These are phyloP conservation scores for Ganoderma multipileum DNA, from an alignment of 1,284 basidiomycete species.

Conservation along the genomic window DNA sequence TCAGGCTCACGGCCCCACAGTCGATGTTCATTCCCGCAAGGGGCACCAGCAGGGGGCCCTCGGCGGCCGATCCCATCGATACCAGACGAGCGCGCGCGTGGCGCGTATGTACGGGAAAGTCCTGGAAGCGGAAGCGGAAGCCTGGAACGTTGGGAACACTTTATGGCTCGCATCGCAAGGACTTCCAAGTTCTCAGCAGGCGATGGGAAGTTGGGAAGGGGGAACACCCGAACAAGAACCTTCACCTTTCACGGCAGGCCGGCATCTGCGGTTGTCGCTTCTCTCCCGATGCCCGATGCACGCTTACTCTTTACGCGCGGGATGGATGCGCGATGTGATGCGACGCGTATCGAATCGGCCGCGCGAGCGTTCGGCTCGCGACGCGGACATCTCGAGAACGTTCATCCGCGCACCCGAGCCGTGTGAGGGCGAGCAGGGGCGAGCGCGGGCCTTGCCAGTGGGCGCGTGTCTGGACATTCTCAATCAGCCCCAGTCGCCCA, in stretches of 20 bases:
- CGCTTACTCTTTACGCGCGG: background rate
- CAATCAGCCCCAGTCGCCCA: background rate
- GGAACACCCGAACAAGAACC: background rate
- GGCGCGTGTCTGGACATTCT: background rate
- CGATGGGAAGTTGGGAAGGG: background rate
- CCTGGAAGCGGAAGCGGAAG: background rate
- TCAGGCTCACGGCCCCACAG: background rate
- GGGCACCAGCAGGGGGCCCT: background rate
- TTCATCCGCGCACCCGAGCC: background rate
- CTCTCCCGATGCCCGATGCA: background rate
- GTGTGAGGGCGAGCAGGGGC: no score
- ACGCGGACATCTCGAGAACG: background rate
- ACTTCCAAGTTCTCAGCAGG: background rate
- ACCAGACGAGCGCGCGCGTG: background rate
- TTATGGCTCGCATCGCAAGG: no score
- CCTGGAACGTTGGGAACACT: background rate
- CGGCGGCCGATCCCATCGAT: constrained; percentile 10
- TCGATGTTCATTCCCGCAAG: background rate
- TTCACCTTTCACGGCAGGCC: background rate
- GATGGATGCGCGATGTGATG: background rate
- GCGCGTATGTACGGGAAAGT: background rate
- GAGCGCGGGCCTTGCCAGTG: no score
- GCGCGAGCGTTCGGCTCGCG: background rate
- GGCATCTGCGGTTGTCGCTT: background rate
- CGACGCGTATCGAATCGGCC: background rate